These are phyloP conservation scores for Plasmodium sp. DNA, from an alignment of 169 alveolate genomes.

Conservation along the genomic window DNA sequence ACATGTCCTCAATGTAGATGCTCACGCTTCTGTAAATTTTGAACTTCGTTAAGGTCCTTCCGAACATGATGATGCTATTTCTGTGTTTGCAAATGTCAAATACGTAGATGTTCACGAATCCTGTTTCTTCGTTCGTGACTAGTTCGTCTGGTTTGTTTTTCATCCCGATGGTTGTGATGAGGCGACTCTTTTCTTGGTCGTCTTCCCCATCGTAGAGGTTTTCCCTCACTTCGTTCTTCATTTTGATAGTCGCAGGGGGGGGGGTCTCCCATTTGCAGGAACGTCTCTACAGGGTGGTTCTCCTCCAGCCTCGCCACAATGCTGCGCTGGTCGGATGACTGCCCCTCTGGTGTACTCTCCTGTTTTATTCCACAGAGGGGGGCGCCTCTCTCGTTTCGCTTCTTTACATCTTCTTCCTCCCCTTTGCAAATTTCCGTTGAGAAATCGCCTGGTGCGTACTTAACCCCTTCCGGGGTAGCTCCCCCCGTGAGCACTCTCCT, in stretches of 20 bases:
- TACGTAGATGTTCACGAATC: constrained; percentile 25
- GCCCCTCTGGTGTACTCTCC: background rate
- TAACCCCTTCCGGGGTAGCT: background rate
- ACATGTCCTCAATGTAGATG: constrained; percentile 41
- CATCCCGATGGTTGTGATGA: background rate
- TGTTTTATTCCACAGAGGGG: background rate
- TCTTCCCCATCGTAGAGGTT: background rate
- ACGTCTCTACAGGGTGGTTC: background rate
- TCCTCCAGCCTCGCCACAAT: background rate
- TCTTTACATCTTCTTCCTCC: background rate
- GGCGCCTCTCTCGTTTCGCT: background rate
- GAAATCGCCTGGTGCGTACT: background rate
- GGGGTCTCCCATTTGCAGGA: background rate
- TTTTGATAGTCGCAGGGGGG: background rate
- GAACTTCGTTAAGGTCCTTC: constrained; percentile 41
- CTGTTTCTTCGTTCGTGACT: constrained; percentile 26
- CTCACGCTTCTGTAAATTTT: constrained; percentile 52
- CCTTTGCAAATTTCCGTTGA: background rate
- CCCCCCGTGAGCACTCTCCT: background rate
- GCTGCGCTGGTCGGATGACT: background rate
- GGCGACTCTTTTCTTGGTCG: background rate
- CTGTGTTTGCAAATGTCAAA: constrained; percentile 71
- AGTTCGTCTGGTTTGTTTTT: constrained; percentile 34
- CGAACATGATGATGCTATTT: constrained; percentile 57
- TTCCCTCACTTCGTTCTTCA: background rate